These are phyloP conservation scores for Elasticomyces elasticus DNA, from an alignment of 495 filamentous ascomycete species.

Conservation along the genomic window DNA sequence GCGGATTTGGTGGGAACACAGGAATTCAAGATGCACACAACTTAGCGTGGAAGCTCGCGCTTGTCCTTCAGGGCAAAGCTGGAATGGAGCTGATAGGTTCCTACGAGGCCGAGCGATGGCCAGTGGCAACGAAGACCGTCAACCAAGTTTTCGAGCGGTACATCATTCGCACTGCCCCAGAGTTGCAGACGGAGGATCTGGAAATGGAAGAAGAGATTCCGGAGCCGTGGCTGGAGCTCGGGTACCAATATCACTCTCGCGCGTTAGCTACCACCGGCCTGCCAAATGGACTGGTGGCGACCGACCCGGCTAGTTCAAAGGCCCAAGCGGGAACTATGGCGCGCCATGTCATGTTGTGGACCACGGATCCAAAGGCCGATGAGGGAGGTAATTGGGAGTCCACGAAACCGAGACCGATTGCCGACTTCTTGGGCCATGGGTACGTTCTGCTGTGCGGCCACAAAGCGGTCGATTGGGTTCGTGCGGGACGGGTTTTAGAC, in stretches of 20 bases:
- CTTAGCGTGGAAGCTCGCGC: slow-evolving; percentile 8
- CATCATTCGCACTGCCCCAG: slow-evolving; percentile 7
- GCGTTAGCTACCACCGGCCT: slow-evolving; percentile 1
- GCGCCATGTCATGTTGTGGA: slow-evolving; percentile 2
- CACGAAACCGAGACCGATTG: background rate
- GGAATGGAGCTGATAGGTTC: background rate
- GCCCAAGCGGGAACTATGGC: slow-evolving; percentile 2
- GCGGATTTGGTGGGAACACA: slow-evolving; percentile 9
- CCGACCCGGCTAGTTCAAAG: background rate
- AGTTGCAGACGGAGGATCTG: slow-evolving; percentile 1
- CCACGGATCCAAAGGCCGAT: background rate
- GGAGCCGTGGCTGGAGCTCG: slow-evolving; percentile 6
- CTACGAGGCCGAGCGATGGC: slow-evolving; percentile 9
- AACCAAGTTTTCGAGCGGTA: slow-evolving; percentile 8
- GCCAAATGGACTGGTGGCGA: background rate
- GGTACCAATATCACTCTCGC: slow-evolving; percentile 5
- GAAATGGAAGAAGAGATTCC: slow-evolving; percentile 8
- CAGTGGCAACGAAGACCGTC: slow-evolving; percentile 8
- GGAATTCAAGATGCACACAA: slow-evolving; percentile 15
- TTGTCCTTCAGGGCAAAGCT: slow-evolving; percentile 1
- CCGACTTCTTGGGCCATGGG: slow-evolving; percentile 2
- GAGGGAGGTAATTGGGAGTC: background rate
- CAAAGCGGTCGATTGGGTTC: background rate
- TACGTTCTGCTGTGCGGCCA: slow-evolving; percentile 4
- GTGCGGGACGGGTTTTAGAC: background rate